Evolutionary conservation across 2,329 filamentous ascomycete species (phyloP), one percentile per base, ranked within the genome.

Genomic region (Basipetospora chlamydospora): DNA sequence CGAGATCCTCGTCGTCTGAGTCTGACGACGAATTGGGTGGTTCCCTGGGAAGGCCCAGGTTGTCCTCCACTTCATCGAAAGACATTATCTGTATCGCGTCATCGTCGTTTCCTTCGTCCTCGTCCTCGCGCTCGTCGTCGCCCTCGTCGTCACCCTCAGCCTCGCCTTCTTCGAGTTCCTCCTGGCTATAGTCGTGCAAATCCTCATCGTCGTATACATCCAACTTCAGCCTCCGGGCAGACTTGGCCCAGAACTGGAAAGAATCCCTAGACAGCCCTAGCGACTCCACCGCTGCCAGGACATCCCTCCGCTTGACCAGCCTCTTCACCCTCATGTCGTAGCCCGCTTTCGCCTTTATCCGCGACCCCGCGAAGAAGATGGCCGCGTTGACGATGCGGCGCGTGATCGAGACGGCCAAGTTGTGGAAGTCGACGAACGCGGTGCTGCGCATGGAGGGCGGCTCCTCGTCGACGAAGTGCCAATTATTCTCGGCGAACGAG

Each of bases 361-460:
- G 67, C 2, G 80, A 79, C 51, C 72, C 68, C n/a, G 78, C 72
- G 40, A 84, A 70, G 46, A 79, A 80, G 0, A 90, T 58, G 0
- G 73, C 63, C 1, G 80, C 72, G 32, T 81, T 72, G 2, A 90
- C 62, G 2, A 94, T 57, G 10, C 81, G 68, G 40, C 71, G 73
- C 0, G 81, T 87, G 11, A 90, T 45, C 37, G 70, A 80, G 1
- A 80, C 52, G 0, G 70, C 63, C 2, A 94, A 55, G 7, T 70
- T 70, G 47, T 86, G 67, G 30, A 94, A 78, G 46, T 90, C 83
- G 5, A 72, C 66, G n/a, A 92, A 66, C 0, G 81, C 76, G 2
- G 82, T 86, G 6, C 76, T 70, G 45, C 80, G 76, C 16, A 94
- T 71, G 0, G 79, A 73, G 0, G 86, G 86, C 3, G 61, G 61